These are phyloP conservation scores for Malassezia sympodialis DNA, from an alignment of 1,284 basidiomycete genomes.

Conservation along the genomic window DNA sequence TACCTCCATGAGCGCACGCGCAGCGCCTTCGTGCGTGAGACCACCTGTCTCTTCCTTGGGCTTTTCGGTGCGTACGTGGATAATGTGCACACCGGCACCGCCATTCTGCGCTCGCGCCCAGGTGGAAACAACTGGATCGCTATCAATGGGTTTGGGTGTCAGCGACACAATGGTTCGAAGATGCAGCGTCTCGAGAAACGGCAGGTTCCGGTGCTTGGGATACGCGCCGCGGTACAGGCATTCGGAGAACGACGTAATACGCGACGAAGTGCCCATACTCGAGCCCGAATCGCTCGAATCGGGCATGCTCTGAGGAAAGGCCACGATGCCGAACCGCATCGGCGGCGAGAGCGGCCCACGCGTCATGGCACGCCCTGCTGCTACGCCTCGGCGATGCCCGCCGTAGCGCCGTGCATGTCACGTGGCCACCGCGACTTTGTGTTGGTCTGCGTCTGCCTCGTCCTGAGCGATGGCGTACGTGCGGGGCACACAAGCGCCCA, in stretches of 20 bases:
- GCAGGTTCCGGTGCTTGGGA: conserved; percentile 37
- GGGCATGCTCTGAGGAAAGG: conserved; percentile 18
- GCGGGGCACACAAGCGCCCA: conserved; percentile 33
- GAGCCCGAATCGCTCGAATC: conserved; percentile 2
- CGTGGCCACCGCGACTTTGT: conserved; percentile 3
- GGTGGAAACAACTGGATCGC: conserved; percentile 21
- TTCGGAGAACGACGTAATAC: conserved; percentile 17
- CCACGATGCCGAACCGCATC: conserved; percentile 33
- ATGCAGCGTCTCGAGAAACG: conserved; percentile 35
- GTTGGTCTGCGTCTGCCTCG: neutral
- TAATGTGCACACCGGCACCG: conserved; percentile 19
- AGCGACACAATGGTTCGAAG: conserved; percentile 40
- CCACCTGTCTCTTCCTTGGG: conserved; percentile 43
- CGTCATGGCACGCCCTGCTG: neutral
- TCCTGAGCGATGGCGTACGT: conserved; percentile 13
- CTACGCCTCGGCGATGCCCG: neutral
- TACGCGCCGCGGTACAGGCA: conserved; percentile 43
- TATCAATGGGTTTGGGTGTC: conserved; percentile 39
- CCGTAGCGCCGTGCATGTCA: conserved; percentile 2
- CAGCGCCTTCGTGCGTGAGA: conserved; percentile 34
- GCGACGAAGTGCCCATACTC: neutral
- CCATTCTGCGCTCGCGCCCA: conserved; percentile 23
- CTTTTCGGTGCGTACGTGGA: conserved; percentile 41
- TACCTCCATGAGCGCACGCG: conserved; percentile 28
- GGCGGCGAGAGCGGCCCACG: conserved; percentile 28